Evolutionary conservation across 345 rosid genomes (phyloP).

Genomic region (Ceriops zippeliana): DNA sequence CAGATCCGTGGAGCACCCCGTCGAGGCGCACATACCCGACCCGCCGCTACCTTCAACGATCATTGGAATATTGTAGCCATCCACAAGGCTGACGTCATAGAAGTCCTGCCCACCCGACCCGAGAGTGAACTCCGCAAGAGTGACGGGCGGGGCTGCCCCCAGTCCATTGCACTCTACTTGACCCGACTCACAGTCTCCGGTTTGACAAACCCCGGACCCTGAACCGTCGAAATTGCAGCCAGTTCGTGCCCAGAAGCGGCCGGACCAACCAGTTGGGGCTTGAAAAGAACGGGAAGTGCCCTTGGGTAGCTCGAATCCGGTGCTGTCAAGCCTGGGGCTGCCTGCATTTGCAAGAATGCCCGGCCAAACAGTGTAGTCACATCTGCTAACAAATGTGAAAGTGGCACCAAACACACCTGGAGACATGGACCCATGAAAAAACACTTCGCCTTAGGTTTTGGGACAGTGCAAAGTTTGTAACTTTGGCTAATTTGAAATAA

Average conservation of each 20-base stretch:
- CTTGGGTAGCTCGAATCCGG: slow-evolving; percentile 29
- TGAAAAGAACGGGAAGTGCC: slow-evolving; percentile 25
- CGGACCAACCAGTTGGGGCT: slow-evolving; percentile 38
- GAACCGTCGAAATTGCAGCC: slow-evolving; percentile 30
- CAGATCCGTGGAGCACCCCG: slow-evolving; percentile 73
- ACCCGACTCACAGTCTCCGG: slow-evolving; percentile 35
- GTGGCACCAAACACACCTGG: slow-evolving; percentile 19
- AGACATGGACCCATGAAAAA: neutral
- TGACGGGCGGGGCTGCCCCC: slow-evolving; percentile 35
- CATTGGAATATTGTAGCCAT: slow-evolving; percentile 89
- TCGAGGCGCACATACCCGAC: slow-evolving; percentile 71
- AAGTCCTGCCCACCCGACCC: slow-evolving; percentile 70
- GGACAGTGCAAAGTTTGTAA: neutral
- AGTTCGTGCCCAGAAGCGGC: slow-evolving; percentile 35
- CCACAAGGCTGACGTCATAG: slow-evolving; percentile 93
- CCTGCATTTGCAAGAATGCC: slow-evolving; percentile 37
- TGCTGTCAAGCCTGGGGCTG: slow-evolving; percentile 31
- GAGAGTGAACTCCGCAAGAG: slow-evolving; percentile 35
- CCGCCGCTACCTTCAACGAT: slow-evolving; percentile 73
- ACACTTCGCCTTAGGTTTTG: neutral
- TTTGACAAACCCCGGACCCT: slow-evolving; percentile 23
- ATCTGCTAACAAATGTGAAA: slow-evolving; percentile 28
- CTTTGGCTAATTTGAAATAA: neutral
- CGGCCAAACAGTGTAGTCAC: slow-evolving; percentile 31
- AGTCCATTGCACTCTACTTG: slow-evolving; percentile 31